A percentile compares a stretch with the other conserved stretches of the same genome.
These are phyloP conservation scores for Bocquillonia castaneifolia DNA, from an alignment of 441 rosid genomes.

Conservation along the genomic window DNA sequence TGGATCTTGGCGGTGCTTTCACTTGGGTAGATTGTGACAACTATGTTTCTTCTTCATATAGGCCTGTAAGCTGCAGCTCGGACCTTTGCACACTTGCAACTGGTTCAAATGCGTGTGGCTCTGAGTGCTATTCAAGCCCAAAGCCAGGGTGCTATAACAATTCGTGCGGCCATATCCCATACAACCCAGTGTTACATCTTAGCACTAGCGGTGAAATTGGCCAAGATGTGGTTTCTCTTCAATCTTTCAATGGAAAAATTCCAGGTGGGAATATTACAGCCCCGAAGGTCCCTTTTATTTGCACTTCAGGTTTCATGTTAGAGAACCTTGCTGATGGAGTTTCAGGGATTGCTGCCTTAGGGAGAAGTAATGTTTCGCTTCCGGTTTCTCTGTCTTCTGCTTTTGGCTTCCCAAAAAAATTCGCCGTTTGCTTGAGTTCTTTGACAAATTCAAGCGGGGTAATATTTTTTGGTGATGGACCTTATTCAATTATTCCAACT, in stretches of 20 bases:
- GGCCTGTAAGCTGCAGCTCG: constrained; percentile 35
- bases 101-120: constrained; percentile 25
- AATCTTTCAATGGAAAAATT: constrained; percentile 32
- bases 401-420: constrained; percentile 32
- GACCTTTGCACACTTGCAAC: constrained; percentile 45
- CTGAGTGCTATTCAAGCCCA: constrained; percentile 37
- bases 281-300: constrained; percentile 23
- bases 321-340: constrained; percentile 27
- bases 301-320: constrained; percentile 11
- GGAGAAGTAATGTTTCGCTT: constrained; percentile 34
- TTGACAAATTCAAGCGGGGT: constrained; percentile 12
- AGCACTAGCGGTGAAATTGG: constrained; percentile 21
- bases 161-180: constrained; percentile 36
- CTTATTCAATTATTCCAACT: constrained; percentile 28
- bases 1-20: constrained; percentile 57
- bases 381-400: constrained; percentile 31
- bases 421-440: constrained; percentile 36
- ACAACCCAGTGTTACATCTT: constrained; percentile 24
- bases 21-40: constrained; percentile 60
- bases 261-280: constrained; percentile 21
- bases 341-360: constrained; percentile 38
- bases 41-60: constrained; percentile 57
- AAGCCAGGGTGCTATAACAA: constrained; percentile 56
- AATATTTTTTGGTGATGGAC: constrained; percentile 27
- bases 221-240: constrained; percentile 26